These are phyloP conservation scores for Saccharomycopsis fibuligera DNA, from an alignment of 805 yeast species.

Conservation along the genomic window DNA sequence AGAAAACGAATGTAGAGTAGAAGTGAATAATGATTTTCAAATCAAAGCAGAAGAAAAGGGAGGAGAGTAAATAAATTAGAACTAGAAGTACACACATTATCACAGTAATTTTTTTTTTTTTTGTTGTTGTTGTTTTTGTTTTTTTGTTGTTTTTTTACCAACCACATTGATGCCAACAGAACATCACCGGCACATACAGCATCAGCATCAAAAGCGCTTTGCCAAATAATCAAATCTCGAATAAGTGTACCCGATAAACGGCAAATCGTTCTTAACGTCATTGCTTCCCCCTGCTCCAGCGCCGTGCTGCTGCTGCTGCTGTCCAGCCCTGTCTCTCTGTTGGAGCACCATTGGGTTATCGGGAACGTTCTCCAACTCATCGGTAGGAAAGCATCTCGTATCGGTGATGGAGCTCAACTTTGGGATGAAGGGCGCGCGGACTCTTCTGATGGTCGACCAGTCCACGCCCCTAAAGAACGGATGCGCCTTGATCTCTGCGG, in stretches of 20 bases:
- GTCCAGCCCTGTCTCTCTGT: conserved; percentile 31
- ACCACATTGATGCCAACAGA: background rate
- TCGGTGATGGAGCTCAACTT: conserved; percentile 88
- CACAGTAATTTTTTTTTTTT: too few species aligned
- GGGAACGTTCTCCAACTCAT: conserved; percentile 90
- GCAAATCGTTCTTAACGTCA: conserved; percentile 76
- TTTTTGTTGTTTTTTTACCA: too few species aligned
- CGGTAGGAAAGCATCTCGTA: conserved; percentile 96
- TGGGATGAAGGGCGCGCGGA: conserved; percentile 91
- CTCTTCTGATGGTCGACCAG: conserved; percentile 83
- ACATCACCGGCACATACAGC: background rate
- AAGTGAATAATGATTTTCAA: too few species aligned
- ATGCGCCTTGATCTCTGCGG: conserved; percentile 82
- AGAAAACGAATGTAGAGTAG: too few species aligned
- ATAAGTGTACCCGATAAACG: conserved; percentile 95
- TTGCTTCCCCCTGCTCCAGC: conserved; percentile 43
- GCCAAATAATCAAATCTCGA: conserved; percentile 92
- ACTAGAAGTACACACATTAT: too few species aligned
- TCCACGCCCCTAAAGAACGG: conserved; percentile 95
- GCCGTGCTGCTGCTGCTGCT: conserved; percentile 62
- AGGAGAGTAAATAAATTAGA: too few species aligned
- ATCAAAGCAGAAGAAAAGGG: too few species aligned
- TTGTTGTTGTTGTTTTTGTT: too few species aligned
- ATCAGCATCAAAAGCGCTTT: conserved; percentile 34
- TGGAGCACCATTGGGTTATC: conserved; percentile 45